Evolutionary conservation across 2,329 filamentous ascomycete genomes (phyloP), one percentile per base, ranked within the genome.

Genomic region (Cladophialophora chaetospira): DNA sequence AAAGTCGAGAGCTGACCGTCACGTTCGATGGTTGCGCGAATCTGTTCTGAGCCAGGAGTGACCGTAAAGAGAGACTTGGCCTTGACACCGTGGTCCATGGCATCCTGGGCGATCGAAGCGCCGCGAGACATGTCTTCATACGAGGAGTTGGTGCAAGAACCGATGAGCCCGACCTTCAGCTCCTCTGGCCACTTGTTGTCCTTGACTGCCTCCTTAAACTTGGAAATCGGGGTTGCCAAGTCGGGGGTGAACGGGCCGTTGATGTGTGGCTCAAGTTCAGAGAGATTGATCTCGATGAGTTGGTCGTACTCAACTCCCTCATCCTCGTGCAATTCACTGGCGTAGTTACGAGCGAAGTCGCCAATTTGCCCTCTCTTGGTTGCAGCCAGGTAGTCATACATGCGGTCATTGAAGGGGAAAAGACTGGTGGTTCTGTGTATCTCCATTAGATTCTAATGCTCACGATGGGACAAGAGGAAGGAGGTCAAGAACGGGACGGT

Each of bases 161-260:
- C 94, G 70, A 99, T 97, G 57, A 99, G 81, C 72, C 93, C 93
- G 66, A 96, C 94, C 81, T 96, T 97, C 70, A 99, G 83, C 73
- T 96, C 91, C 76, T 94, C 87, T 17, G 94, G 94, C 94, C 94
- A 99, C 75, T 87, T 85, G 80, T 99, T 96, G 70, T 87, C 86
- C 81, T 95, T 91, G 70, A 93, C 93, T 66, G 91, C 90, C 71
- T 95, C 88, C 77, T 89, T 91, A 81, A 97, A 96, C 81, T 97
- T 94, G 78, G 91, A 96, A 74, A 99, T 95, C 49, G 94, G 94
- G 5, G 94, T 97, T 54, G 91, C 92, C 78, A 99, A 82, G 85
- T 99, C 94, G 61, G 94, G 94, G 25, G 94, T 99, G 85, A 97
- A 97, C 64, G 94, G 94, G 65, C 94, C 94, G 81, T 99, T 99